Base-by-base conservation (phyloP, 2,329 filamentous ascomycete genomes). In the Coniochaeta sp. region DNA sequence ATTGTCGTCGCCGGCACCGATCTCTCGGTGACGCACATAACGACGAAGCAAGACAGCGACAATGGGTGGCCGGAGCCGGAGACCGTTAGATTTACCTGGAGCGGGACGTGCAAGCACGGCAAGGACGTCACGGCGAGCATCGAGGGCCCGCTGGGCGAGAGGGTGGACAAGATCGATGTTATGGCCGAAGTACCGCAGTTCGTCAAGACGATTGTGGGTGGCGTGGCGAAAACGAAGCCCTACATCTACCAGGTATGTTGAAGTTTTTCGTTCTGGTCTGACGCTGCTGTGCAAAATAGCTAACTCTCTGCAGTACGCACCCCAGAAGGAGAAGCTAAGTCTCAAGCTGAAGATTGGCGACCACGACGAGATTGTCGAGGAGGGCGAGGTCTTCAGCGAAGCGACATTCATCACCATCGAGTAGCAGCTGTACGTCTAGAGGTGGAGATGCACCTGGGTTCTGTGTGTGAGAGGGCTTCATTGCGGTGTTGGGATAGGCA, bases 181-280 rank as follows among this genome's bases (percentile, higher is more conserved):
- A 96, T 99, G 91, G 91, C 90, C 26, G 93, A 99, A 75, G 89
- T 99, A 38, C 95, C 95, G 3, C 91, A 89, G 32, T 96, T 99
- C 69, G 88, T 99, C 74, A 99, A 99, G 84, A 87, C 87, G 67
- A 91, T 99, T 71, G 92, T 96, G 28, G 90, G 90, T 50, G 88
- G 85, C 65, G 91, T 93, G 14, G 91, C 89, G 3, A 95, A 95
- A 63, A 96, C 95, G 30, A 95, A 92, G 79, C 95, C 95, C 5
- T 99, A 97, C 74, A 98, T 99, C 68, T 99, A 97, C 77, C 95
- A 96, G 82, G 91, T 93, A 74, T 65, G 81, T 73, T 14, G 12
- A 3, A 14, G 9, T 56, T 24, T 55, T 3, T 28, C 28, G 14
- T n/a, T n/a, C 24, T 7, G 16, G 4, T 52, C 9, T 28, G 1